These are phyloP conservation scores for Trichoderma koningii DNA, from an alignment of 2,329 filamentous ascomycete genomes.

Conservation along the genomic window DNA sequence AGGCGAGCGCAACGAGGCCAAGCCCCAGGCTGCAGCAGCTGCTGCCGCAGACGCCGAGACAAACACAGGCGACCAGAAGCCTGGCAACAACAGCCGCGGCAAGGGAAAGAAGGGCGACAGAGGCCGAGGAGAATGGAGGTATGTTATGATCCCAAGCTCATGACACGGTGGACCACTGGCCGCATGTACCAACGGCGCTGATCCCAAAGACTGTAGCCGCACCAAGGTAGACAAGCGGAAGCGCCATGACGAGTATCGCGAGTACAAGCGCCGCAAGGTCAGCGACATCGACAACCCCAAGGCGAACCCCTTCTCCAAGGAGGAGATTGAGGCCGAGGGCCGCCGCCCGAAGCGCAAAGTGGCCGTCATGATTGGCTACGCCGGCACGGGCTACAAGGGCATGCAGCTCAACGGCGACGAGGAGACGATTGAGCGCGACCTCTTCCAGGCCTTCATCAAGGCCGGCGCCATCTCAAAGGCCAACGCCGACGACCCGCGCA, in stretches of 20 bases:
- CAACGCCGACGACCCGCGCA: conserved; percentile 95
- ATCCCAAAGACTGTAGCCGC: conserved; percentile 40
- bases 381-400: conserved; percentile 93
- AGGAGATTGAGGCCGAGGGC: conserved; percentile 85
- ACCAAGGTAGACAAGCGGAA: conserved; percentile 44
- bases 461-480: conserved; percentile 94
- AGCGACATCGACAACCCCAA: conserved; percentile 38
- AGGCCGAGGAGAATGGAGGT: conserved; percentile 36
- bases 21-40: background rate
- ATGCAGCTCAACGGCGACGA: conserved; percentile 86
- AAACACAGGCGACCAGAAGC: conserved; percentile 5
- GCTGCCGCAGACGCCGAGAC: too few species aligned
- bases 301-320: conserved; percentile 60
- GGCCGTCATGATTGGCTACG: conserved; percentile 92
- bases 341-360: conserved; percentile 94
- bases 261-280: conserved; percentile 47
- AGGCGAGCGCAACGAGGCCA: conserved; percentile 29
- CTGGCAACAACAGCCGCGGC: conserved; percentile 26
- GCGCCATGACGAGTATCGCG: conserved; percentile 44
- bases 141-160: conserved; percentile 22
- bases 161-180: conserved; percentile 5
- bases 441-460: conserved; percentile 88
- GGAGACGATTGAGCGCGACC: conserved; percentile 93
- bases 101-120: conserved; percentile 35
- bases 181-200: conserved; percentile 38